A percentile compares a stretch with the other conserved stretches of the same genome.
phyloP scores from a whole-genome alignment of 1,284 basidiomycete species.

The Gymnopus androsaceus region DNA sequence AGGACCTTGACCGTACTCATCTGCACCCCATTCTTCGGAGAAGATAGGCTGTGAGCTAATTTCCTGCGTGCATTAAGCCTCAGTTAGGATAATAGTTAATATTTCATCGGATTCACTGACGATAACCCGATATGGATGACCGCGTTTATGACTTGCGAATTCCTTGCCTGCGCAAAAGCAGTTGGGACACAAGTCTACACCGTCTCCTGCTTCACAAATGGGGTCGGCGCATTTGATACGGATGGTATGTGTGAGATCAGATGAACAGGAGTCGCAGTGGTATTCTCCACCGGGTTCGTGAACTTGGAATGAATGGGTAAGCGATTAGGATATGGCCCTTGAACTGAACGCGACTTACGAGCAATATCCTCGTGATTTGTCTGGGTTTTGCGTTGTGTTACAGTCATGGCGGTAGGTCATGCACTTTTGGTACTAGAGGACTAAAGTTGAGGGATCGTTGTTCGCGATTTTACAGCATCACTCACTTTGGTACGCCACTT shows the following conservation, averaged over 20 bases:
- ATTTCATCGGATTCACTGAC: conserved; percentile 48
- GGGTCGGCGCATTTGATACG: conserved; percentile 90
- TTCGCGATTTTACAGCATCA: too few species aligned
- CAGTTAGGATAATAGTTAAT: not conserved
- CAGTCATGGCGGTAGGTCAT: conserved; percentile 62
- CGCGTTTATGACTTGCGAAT: conserved; percentile 83
- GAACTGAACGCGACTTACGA: conserved; percentile 48
- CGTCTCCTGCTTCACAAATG: conserved; percentile 72
- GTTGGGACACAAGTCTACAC: conserved; percentile 84
- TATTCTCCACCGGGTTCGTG: conserved; percentile 79
- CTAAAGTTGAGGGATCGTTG: too few species aligned
- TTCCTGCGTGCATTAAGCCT: conserved; percentile 57
- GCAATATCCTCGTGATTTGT: conserved; percentile 74
- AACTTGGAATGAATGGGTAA: conserved; percentile 45
- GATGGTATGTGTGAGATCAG: conserved; percentile 85
- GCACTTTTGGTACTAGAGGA: too few species aligned
- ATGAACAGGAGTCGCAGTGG: conserved; percentile 71
- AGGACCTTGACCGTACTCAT: conserved; percentile 69
- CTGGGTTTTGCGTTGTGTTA: conserved; percentile 74
- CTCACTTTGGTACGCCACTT: too few species aligned
- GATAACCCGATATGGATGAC: conserved; percentile 92
- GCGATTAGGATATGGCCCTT: conserved; percentile 26
- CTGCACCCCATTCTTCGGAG: conserved; percentile 94
- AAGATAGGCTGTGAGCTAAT: conserved; percentile 97
- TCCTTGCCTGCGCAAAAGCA: conserved; percentile 95